phyloP scores from a whole-genome alignment of 805 yeast genomes.

The Kodamaea lidongshanica region DNA sequence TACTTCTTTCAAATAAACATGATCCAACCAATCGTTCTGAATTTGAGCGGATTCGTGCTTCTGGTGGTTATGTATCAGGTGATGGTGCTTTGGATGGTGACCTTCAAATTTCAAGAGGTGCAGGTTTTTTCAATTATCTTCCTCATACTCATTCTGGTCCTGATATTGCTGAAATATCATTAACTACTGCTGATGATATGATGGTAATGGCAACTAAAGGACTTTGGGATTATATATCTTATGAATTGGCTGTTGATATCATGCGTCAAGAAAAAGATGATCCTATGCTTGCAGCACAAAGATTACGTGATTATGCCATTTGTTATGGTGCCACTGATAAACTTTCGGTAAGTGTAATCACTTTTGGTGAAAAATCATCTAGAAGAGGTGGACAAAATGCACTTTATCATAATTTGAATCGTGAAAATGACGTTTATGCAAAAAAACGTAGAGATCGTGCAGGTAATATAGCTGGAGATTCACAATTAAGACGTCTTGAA shows the following conservation, averaged over 20 bases:
- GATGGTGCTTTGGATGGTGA: slow-evolving; percentile 82
- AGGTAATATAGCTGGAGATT: slow-evolving; percentile 51
- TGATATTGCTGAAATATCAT: slow-evolving; percentile 53
- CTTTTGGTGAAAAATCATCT: slow-evolving; percentile 49
- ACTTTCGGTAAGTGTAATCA: slow-evolving; percentile 72
- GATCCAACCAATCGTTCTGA: slow-evolving; percentile 75
- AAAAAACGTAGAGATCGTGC: slow-evolving; percentile 42
- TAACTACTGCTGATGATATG: slow-evolving; percentile 72
- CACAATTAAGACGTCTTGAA: slow-evolving; percentile 73
- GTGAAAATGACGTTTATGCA: slow-evolving; percentile 29
- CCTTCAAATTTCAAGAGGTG: slow-evolving; percentile 80
- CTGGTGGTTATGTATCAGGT: slow-evolving; percentile 86
- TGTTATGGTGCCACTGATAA: slow-evolving; percentile 84
- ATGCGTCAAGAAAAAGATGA: slow-evolving; percentile 74
- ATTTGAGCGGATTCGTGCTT: slow-evolving; percentile 79
- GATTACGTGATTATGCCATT: slow-evolving; percentile 87
- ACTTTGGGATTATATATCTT: slow-evolving; percentile 78
- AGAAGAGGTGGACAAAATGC: slow-evolving; percentile 24
- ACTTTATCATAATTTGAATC: slow-evolving; percentile 34
- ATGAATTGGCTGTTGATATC: slow-evolving; percentile 85
- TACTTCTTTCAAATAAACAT: slow-evolving; percentile 68
- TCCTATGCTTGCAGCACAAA: slow-evolving; percentile 89
- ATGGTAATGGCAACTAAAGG: slow-evolving; percentile 77
- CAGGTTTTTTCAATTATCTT: slow-evolving; percentile 78
- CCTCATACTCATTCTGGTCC: slow-evolving; percentile 92